Evolutionary conservation across 2,329 filamentous ascomycete species (phyloP).

Genomic region (Apiospora saccharicola): DNA sequence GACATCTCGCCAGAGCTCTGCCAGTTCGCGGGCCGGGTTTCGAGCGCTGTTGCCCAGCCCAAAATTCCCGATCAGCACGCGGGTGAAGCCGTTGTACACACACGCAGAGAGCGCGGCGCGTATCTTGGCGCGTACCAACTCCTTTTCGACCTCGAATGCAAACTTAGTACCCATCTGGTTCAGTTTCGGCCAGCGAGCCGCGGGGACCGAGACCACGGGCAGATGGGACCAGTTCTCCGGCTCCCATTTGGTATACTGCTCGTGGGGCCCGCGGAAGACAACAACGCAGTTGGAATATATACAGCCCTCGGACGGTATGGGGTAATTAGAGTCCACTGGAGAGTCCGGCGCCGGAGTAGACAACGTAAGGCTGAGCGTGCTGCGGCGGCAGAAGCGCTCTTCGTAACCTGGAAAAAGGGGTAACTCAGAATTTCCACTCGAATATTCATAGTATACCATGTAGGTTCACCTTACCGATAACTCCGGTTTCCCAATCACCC

Average conservation of each 20-base stretch:
- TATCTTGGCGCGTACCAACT: slow-evolving; percentile 77
- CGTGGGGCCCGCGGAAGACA: slow-evolving; percentile 75
- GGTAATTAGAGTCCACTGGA: slow-evolving; percentile 65
- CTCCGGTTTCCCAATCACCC: slow-evolving; percentile 79
- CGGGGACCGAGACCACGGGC: slow-evolving; percentile 77
- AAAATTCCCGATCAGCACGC: slow-evolving; percentile 70
- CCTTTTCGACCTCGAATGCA: slow-evolving; percentile 74
- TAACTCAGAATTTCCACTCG: slow-evolving; percentile 19
- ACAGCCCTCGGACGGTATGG: slow-evolving; percentile 73
- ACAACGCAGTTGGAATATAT: slow-evolving; percentile 76
- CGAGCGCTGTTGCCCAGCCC: slow-evolving; percentile 69
- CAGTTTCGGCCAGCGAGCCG: slow-evolving; percentile 76
- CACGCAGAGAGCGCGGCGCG: slow-evolving; percentile 75
- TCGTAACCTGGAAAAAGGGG: slow-evolving; percentile 64
- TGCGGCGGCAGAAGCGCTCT: slow-evolving; percentile 77
- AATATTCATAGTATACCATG: not conserved
- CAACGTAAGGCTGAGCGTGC: slow-evolving; percentile 75
- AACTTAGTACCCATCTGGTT: slow-evolving; percentile 72
- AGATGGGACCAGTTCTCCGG: slow-evolving; percentile 60
- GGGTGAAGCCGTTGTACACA: slow-evolving; percentile 62
- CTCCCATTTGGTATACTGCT: slow-evolving; percentile 66
- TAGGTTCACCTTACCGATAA: slow-evolving; percentile 43
- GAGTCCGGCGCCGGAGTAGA: slow-evolving; percentile 64
- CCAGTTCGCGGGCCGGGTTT: slow-evolving; percentile 71
- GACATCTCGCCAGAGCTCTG: slow-evolving; percentile 71